Percentiles rank a stretch among this genome's conserved stretches.
These are phyloP conservation scores for Claviceps capensis DNA, from an alignment of 2,329 filamentous ascomycete genomes.

Conservation along the genomic window DNA sequence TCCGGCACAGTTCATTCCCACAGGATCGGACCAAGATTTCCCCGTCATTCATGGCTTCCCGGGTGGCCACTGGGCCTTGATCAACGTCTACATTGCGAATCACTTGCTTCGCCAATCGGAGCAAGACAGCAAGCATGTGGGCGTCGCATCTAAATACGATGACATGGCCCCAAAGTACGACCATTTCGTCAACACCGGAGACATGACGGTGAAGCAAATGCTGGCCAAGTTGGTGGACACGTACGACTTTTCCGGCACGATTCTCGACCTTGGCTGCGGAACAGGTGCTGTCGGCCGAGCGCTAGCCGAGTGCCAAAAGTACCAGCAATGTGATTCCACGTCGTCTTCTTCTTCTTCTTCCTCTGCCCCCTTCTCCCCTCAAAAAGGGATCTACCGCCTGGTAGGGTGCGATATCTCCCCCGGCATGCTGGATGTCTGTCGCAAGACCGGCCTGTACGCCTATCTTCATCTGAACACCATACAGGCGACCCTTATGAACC, in stretches of 20 bases:
- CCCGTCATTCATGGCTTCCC: not conserved
- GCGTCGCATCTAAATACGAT: not conserved
- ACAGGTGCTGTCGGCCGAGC: not conserved
- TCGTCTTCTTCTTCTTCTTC: not conserved
- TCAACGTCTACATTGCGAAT: slow-evolving; percentile 1
- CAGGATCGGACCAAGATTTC: not conserved
- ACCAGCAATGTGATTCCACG: not conserved
- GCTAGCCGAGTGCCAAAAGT: not conserved
- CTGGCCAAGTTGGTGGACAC: not conserved
- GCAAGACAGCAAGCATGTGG: not conserved
- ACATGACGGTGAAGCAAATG: not conserved
- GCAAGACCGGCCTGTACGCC: not conserved
- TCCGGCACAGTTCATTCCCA: not conserved
- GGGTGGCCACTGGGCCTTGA: not conserved
- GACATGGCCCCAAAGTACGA: not conserved
- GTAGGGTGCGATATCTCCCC: slow-evolving; percentile 1
- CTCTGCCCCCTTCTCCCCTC: too few relatives aligned
- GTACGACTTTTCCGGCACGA: not conserved
- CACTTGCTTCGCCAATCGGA: not conserved
- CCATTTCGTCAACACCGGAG: not conserved
- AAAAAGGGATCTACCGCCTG: not conserved
- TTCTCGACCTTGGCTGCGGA: not conserved
- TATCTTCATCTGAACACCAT: not conserved
- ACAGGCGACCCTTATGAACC: not conserved
- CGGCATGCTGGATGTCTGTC: not conserved